These are phyloP conservation scores for Aspergillus niger DNA, from an alignment of 2,329 filamentous ascomycete species.

Conservation along the genomic window DNA sequence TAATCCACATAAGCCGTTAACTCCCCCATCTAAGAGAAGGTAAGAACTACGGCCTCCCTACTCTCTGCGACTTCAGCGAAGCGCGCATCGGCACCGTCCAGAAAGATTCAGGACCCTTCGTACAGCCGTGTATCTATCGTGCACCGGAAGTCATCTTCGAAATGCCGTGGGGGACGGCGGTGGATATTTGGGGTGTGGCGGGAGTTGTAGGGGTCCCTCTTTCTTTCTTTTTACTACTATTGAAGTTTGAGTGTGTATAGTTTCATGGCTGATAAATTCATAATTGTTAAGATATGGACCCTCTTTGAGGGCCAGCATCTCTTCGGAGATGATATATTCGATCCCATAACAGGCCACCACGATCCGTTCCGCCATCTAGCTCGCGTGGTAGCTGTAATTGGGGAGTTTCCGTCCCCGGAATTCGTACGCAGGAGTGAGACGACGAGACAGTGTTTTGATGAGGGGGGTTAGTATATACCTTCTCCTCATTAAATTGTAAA, in stretches of 20 bases:
- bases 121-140: slow-evolving; percentile 43
- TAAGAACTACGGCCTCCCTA: slow-evolving; percentile 27
- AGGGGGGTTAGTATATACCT: slow-evolving; percentile 22
- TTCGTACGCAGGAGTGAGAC: slow-evolving; percentile 33
- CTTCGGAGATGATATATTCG: slow-evolving; percentile 39
- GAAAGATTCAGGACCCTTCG: slow-evolving; percentile 39
- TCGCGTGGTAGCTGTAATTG: slow-evolving; percentile 29
- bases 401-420: slow-evolving; percentile 25
- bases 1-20: slow-evolving; percentile 29
- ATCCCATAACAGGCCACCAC: slow-evolving; percentile 24
- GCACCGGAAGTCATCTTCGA: slow-evolving; percentile 49
- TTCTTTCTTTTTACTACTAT: slow-evolving; percentile 37
- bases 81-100: slow-evolving; percentile 35
- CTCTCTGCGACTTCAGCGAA: slow-evolving; percentile 41
- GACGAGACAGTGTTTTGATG: slow-evolving; percentile 31
- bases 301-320: slow-evolving; percentile 50
- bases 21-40: slow-evolving; percentile 17
- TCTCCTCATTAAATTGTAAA: too few relatives aligned
- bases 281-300: slow-evolving; percentile 48
- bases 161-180: slow-evolving; percentile 46
- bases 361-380: slow-evolving; percentile 32
- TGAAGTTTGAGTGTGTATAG: too few relatives aligned
- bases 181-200: slow-evolving; percentile 53
- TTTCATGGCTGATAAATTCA: background rate
- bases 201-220: too few relatives aligned